Conservation (phyloP, 2,329 filamentous ascomycete species). For the Fusarium sp. region DNA sequence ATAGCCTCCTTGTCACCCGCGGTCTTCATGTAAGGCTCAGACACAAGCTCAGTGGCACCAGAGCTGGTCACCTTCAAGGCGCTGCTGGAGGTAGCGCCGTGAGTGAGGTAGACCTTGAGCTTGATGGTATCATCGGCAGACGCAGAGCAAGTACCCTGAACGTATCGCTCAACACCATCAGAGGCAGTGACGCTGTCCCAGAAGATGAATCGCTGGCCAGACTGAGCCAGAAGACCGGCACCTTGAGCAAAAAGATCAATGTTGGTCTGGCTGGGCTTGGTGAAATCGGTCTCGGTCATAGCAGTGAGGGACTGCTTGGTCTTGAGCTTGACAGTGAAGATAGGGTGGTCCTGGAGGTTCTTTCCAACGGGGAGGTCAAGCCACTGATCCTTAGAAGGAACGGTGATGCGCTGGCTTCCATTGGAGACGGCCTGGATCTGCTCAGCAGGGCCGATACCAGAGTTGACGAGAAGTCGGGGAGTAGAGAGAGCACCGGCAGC, state of each 20-base stretch:
- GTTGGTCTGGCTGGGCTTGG: constrained; percentile 47
- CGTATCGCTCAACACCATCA: constrained; percentile 56
- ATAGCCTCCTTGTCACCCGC: constrained; percentile 60
- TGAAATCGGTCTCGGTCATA: constrained; percentile 43
- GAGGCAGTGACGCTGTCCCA: constrained; percentile 61
- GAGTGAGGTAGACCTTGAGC: constrained; percentile 66
- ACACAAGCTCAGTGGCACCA: constrained; percentile 60
- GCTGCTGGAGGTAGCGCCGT: constrained; percentile 64
- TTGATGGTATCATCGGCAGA: constrained; percentile 60
- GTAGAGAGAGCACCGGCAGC: constrained; percentile 80
- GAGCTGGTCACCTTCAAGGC: constrained; percentile 58
- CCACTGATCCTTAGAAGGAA: constrained; percentile 67
- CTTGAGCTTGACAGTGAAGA: constrained; percentile 55
- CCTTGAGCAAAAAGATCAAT: constrained; percentile 55
- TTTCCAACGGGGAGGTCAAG: constrained; percentile 72
- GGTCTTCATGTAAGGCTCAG: constrained; percentile 55
- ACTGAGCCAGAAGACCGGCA: constrained; percentile 60
- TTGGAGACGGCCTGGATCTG: constrained; percentile 68
- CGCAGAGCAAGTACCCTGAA: constrained; percentile 64
- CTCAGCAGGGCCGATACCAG: constrained; percentile 74
- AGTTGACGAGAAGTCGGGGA: constrained; percentile 73
- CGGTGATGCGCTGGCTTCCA: constrained; percentile 65
- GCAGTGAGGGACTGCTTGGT: constrained; percentile 61
- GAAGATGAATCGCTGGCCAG: constrained; percentile 63
- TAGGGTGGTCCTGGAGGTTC: constrained; percentile 71